Evolutionary conservation across 441 rosid genomes (phyloP), one percentile per base, ranked within the genome.

Genomic region (Francoa sonchifolia): DNA sequence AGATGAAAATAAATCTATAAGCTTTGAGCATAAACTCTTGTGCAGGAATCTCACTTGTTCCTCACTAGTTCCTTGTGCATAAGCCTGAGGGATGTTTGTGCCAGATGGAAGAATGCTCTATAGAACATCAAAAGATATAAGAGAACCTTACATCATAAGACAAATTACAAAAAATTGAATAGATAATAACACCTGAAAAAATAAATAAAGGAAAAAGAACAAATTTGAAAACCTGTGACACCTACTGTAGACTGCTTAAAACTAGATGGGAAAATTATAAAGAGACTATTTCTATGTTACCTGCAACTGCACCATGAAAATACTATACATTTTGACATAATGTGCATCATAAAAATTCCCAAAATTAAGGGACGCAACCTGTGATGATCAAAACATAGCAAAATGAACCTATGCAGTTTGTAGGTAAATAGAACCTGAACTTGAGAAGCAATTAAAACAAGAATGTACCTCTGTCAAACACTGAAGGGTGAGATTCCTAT

Each of bases 31-130:
- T 50, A 20, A 61, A 49, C 19, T 31, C 17, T 23, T 16, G 50
- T 19, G 32, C 35, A 56, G 39, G 50, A 63, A 48, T 53, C 72
- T 54, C 53, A 80, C 99, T 72, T 93, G 96, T 36, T 93, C 97
- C 49, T 93, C 99, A 42, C 76, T 68, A 46, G 71, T 62, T 58
- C 99, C 99, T 42, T 63, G 58, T 14, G 84, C 77, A 67, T 85
- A 88, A 56, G 95, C 97, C 67, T 93, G 95, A 30, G 99, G 96
- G 35, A 93, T 76, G 52, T 76, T 78, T 39, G 97, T 85, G 26
- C 66, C 55, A 3, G 78, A 80, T 21, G 94, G 90, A 19, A 88
- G 85, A 62, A 85, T 80, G 42, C 62, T 61, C 99, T 88, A 65
- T 57, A 58, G 26, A 30, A 22, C 19, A 25, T 17, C 19, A 27